Evolutionary conservation across 2,329 filamentous ascomycete species (phyloP).

Genomic region (Beauveria scarabaeidicola): DNA sequence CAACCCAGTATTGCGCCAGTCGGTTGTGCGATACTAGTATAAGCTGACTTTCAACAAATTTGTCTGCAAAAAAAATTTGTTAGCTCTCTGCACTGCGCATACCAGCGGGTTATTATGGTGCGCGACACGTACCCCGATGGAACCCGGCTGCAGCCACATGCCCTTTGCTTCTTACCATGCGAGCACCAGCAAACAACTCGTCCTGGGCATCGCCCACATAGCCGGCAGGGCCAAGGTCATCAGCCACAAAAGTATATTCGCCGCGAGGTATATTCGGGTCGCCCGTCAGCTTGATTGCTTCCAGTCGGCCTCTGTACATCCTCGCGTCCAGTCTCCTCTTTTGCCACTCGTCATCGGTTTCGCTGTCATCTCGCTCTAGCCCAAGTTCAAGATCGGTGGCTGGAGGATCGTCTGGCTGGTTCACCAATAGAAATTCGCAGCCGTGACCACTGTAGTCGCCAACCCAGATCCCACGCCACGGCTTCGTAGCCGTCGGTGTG

Average conservation of each 20-base stretch:
- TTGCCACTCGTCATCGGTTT: constrained; percentile 39
- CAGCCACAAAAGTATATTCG: constrained; percentile 70
- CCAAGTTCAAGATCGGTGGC: constrained; percentile 31
- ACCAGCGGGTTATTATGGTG: background rate
- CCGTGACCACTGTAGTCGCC: constrained; percentile 85
- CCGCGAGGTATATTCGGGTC: constrained; percentile 85
- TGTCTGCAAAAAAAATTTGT: constrained; percentile 40
- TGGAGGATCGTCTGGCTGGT: constrained; percentile 54
- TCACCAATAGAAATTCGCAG: constrained; percentile 76
- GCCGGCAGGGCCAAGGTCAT: constrained; percentile 64
- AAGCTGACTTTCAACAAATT: constrained; percentile 66
- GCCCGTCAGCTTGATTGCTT: constrained; percentile 85
- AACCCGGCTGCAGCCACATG: constrained; percentile 74
- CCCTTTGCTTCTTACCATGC: constrained; percentile 64
- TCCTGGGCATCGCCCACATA: constrained; percentile 57
- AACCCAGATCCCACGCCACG: constrained; percentile 85
- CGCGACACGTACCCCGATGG: constrained; percentile 49
- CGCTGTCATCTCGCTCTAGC: constrained; percentile 29
- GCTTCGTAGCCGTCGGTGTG: constrained; percentile 69
- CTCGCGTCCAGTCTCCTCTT: constrained; percentile 35
- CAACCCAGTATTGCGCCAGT: constrained; percentile 75
- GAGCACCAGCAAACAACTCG: constrained; percentile 60
- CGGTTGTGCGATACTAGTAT: constrained; percentile 70
- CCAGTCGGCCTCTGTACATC: constrained; percentile 58
- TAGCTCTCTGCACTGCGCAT: constrained; percentile 2